Percentiles rank a stretch among this genome's conserved stretches.
Evolutionary conservation across 768 basidiomycete genomes (phyloP).

Genomic region (Thelephora ganbajun): DNA sequence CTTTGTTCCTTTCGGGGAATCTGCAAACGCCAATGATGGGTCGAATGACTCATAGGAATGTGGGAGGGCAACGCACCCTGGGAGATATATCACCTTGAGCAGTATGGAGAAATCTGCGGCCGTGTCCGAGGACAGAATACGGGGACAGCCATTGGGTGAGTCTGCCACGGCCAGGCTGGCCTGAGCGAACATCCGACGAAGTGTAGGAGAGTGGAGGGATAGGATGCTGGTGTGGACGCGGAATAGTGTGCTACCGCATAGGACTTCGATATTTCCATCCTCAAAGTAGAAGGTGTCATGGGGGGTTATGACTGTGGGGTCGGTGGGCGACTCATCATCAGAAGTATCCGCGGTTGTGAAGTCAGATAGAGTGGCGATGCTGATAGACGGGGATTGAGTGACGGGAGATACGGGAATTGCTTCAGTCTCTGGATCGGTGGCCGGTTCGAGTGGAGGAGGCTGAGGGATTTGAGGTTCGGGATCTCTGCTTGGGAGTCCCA

Average conservation of each 20-base stretch:
- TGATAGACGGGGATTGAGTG: too few species aligned
- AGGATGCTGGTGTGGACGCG: not conserved
- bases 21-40: not conserved
- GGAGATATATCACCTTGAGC: not conserved
- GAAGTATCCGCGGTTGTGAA: too few species aligned
- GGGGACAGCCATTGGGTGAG: not conserved
- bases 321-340: too few species aligned
- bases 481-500: too few species aligned
- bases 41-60: not conserved
- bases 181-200: not conserved
- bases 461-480: too few species aligned
- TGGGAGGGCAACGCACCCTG: not conserved
- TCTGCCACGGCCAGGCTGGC: not conserved
- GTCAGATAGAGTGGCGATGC: too few species aligned
- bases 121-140: not conserved
- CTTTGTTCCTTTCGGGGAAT: not conserved
- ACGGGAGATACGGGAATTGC: too few species aligned
- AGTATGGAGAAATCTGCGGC: not conserved
- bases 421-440: too few species aligned
- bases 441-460: too few species aligned
- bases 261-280: not conserved
- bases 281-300: not conserved
- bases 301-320: not conserved
- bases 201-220: not conserved
- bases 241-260: not conserved